Evolutionary conservation across 1,284 basidiomycete species (phyloP), one percentile per base, ranked within the genome.

Genomic region (Abortiporus biennis): DNA sequence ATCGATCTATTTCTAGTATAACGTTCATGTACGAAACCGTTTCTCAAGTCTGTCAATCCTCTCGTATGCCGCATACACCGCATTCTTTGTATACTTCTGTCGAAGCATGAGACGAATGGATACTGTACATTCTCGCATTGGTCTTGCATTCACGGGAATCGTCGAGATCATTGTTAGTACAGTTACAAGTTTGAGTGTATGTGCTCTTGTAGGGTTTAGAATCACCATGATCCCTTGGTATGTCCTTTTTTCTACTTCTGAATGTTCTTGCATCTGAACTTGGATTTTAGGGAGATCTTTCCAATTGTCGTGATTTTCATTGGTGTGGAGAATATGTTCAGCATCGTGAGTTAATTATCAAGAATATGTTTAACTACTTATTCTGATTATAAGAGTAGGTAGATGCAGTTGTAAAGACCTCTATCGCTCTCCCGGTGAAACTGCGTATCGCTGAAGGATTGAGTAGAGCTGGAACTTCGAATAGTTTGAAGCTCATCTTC

Each of bases 241-340:
- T 50, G 69, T 58, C n/a, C 21, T 13, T 25, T 17, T 42, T 32
- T 39, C 37, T 20, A 27, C 16, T 20, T 25, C 11, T 16, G 9
- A 6, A 22, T 39, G 30, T 13, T 47, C 33, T 45, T 42, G 43
- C 20, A 39, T 42, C 53, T 32, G 50, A 46, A 22, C n/a, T 36
- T 16, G 25, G 21, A 37, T 45, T 13, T 32, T 39, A 88, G 85
- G 85, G 81, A 83, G 57, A 67, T 96, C 29, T 72, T 98, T 42
- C 93, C 94, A 0, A 90, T 98, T 48, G 88, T 97, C 37, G 92
- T 99, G 38, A 80, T 94, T 13, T 94, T 98, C 51, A 89, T 97
- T 15, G 95, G 95, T 6, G 88, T 92, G 1, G 95, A 98, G 66
- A 97, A 97, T 57, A 98, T 98, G 94, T 91, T 92, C 59, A 87